Conservation (phyloP, 2,329 filamentous ascomycete genomes). For the Xylaria sp. region DNA sequence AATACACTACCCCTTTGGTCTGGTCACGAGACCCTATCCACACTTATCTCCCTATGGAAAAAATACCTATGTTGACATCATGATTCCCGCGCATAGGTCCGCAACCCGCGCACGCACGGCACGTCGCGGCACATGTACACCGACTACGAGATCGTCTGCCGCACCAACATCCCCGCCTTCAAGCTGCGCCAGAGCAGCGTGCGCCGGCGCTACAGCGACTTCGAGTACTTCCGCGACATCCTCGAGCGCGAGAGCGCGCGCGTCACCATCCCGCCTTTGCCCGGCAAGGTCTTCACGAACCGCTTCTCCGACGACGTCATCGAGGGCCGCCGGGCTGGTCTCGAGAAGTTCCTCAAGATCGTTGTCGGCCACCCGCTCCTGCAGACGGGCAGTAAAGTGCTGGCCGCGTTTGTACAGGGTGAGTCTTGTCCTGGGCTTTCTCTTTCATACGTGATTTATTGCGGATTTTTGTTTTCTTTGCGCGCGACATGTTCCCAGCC, state of each 20-base stretch:
- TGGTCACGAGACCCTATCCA: neutral
- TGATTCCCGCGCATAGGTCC: slow-evolving; percentile 69
- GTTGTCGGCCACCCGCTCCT: slow-evolving; percentile 95
- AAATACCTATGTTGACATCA: slow-evolving; percentile 8
- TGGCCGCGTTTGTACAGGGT: slow-evolving; percentile 98
- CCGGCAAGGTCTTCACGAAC: slow-evolving; percentile 98
- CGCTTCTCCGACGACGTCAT: slow-evolving; percentile 98
- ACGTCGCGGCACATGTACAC: slow-evolving; percentile 98
- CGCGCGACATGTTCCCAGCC: neutral
- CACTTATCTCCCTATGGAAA: neutral
- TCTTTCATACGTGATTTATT: neutral
- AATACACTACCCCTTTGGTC: neutral
- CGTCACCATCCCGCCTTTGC: slow-evolving; percentile 94
- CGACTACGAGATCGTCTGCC: slow-evolving; percentile 97
- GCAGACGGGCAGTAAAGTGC: slow-evolving; percentile 96
- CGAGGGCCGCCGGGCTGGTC: slow-evolving; percentile 87
- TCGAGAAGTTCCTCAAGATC: slow-evolving; percentile 97
- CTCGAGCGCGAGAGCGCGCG: slow-evolving; percentile 93
- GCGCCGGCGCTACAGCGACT: slow-evolving; percentile 94
- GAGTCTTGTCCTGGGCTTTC: slow-evolving; percentile 46
- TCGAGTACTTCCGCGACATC: slow-evolving; percentile 98
- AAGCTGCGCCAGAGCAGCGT: slow-evolving; percentile 91
- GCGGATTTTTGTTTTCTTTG: slow-evolving; percentile 8
- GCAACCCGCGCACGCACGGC: slow-evolving; percentile 92
- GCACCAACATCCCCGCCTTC: slow-evolving; percentile 98